Evolutionary conservation across 331 rosid species (phyloP), one percentile per base, ranked within the genome.

Genomic region (Arachis monticola): DNA sequence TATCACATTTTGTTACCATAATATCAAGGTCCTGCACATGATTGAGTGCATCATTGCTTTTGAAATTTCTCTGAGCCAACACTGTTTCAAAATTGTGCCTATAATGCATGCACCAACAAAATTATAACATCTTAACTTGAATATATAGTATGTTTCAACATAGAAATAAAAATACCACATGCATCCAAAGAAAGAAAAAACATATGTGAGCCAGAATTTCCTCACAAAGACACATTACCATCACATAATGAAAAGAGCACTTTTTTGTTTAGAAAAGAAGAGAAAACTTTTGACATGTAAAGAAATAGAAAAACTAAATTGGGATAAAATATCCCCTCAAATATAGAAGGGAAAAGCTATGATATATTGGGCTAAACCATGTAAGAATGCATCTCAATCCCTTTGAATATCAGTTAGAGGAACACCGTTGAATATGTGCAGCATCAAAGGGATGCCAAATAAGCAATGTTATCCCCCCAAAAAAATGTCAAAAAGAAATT

Each of bases 1-100:
- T 22, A 12, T 60, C 57, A 45, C 72, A 58, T 50, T 60, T 58
- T 55, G 74, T 51, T 90, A 92, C 97, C 96, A 64, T 82, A 52
- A 86, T 82, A 13, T 94, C 96, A 76, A 13, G 86, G 85, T 90
- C 91, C 79, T 83, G 79, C n/a, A 76, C 70, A 75, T 82, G 87
- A 78, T 72, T 85, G 56, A 47, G 76, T 69, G 79, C 81, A 67
- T 61, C 88, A 67, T 57, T 91, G 76, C 80, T 76, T 82, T 72
- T 79, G 70, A 77, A 82, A 77, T 80, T 83, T 74, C 83, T 87
- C 27, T 85, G 80, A 73, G 79, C 78, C 68, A 85, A 80, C 64
- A 76, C 64, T 17, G 78, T 59, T 67, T 84, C 93, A 66, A 77
- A 78, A 32, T 74, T 82, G 70, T 42, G 78, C 88, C 98, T 90